Conservation (phyloP, 2,329 filamentous ascomycete genomes). For the Metarhizium album region DNA sequence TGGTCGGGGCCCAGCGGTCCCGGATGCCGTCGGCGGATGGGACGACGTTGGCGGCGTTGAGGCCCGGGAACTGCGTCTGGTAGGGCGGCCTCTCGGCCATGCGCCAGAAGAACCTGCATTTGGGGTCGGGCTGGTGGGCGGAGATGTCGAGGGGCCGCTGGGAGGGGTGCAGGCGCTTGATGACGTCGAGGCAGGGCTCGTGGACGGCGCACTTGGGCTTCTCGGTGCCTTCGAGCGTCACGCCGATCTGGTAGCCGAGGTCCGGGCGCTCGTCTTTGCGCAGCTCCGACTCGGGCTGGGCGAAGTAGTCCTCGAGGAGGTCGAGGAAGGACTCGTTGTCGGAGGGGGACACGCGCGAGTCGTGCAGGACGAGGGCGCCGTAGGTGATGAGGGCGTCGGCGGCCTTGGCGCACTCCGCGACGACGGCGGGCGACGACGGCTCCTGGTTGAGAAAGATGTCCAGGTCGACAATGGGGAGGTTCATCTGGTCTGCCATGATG, state of each 20-base stretch:
- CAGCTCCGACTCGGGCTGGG: constrained; percentile 38
- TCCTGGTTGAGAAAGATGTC: constrained; percentile 41
- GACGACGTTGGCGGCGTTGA: constrained; percentile 45
- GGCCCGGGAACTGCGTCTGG: constrained; percentile 40
- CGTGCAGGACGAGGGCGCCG: constrained; percentile 49
- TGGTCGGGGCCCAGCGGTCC: constrained; percentile 40
- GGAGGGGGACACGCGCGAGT: constrained; percentile 43
- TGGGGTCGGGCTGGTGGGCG: constrained; percentile 47
- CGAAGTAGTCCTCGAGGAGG: constrained; percentile 55
- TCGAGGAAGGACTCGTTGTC: constrained; percentile 49
- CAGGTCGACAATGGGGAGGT: constrained; percentile 49
- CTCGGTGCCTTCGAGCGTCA: constrained; percentile 53
- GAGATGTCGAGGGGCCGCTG: constrained; percentile 48
- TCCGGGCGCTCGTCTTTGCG: constrained; percentile 43
- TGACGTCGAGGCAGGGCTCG: constrained; percentile 48
- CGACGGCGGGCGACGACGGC: constrained; percentile 30
- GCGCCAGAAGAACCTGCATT: constrained; percentile 54
- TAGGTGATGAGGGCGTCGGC: constrained; percentile 48
- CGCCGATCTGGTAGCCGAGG: constrained; percentile 49
- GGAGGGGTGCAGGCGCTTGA: constrained; percentile 39
- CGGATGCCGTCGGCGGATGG: constrained; percentile 38
- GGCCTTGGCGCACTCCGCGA: constrained; percentile 41
- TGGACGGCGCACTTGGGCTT: constrained; percentile 53
- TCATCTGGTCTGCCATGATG: constrained; percentile 29
- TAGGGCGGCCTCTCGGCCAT: constrained; percentile 45